Conservation (phyloP, 2,329 filamentous ascomycete genomes). For the Phyllosticta citrichinensis region DNA sequence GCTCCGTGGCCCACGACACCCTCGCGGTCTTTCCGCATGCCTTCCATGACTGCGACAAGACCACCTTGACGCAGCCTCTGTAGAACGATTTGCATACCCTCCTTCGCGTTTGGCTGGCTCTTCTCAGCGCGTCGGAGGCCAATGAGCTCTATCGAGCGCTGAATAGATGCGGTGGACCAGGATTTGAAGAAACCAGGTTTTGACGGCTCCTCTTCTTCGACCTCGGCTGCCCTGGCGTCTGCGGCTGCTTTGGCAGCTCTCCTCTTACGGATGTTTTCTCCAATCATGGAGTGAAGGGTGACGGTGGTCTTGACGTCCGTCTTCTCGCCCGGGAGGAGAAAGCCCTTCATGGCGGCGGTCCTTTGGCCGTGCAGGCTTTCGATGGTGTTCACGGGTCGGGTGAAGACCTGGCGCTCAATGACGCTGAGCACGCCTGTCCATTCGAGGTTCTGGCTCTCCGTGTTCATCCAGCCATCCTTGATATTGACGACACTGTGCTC, state of each 20-base stretch:
- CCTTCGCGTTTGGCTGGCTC: conserved; percentile 68
- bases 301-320: conserved; percentile 68
- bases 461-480: conserved; percentile 72
- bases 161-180: conserved; percentile 62
- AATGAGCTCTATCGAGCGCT: conserved; percentile 69
- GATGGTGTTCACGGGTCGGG: conserved; percentile 30
- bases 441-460: conserved; percentile 71
- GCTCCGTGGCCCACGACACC: conserved; percentile 6
- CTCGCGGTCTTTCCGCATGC: conserved; percentile 54
- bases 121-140: conserved; percentile 68
- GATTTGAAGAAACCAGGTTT: conserved; percentile 48
- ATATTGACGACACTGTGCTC: conserved; percentile 73
- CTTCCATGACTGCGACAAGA: conserved; percentile 58
- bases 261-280: conserved; percentile 51
- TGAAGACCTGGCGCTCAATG: conserved; percentile 64
- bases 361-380: conserved; percentile 14
- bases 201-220: conserved; percentile 35
- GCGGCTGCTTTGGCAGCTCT: conserved; percentile 36
- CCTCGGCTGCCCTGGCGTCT: conserved; percentile 27
- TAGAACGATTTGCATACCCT: conserved; percentile 74
- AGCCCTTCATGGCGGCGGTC: conserved; percentile 18
- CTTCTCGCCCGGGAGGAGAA: conserved; percentile 23
- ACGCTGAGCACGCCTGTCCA: conserved; percentile 73
- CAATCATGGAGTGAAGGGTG: conserved; percentile 61
- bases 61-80: conserved; percentile 59